Evolutionary conservation across 2,329 filamentous ascomycete genomes (phyloP), one percentile per base, ranked within the genome.

Genomic region (Fusarium redolens): DNA sequence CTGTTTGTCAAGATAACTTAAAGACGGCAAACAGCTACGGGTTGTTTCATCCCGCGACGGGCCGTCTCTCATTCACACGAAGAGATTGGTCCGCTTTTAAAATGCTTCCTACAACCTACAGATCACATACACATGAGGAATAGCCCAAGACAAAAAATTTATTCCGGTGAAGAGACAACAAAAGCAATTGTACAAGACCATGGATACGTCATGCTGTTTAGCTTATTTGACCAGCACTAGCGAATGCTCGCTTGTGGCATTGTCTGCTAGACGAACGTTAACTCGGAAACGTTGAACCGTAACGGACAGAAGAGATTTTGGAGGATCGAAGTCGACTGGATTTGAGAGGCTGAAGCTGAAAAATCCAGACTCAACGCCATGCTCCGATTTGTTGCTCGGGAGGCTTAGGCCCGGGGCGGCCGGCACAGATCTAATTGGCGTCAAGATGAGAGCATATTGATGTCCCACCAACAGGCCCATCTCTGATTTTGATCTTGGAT

Each of bases 141-240:
- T 61, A 51, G 44, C 61, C 62, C 62, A 60, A 9, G 33, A 58
- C 57, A 20, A 22, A 41, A 56, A 47, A 33, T 14, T 18, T n/a
- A 48, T 48, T 61, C 25, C 31, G 44, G 44, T 69, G 65, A 75
- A 72, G 71, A 76, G 73, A 72, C 65, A 76, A 68, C 59, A 74
- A 75, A 74, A 72, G 68, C 65, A 76, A 75, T 55, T 45, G 25
- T 54, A 35, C 58, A 51, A 61, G 43, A 31, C 45, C 11, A 22
- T n/a, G 50, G 54, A 48, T 69, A 67, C 71, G 65, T 69, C 74
- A 77, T 64, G 58, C n/a, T 35, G 18, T 38, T 44, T 59, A 35
- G 41, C 41, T 45, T 48, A 64, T 43, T 55, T 60, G 56, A 65
- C 55, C 48, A 68, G 33, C 20, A 67, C 40, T 71, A 44, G 54